A percentile compares a stretch with the other conserved stretches of the same genome.
Evolutionary conservation across 257 asterid genomes (phyloP).

Genomic region (Nicotiana undulata): DNA sequence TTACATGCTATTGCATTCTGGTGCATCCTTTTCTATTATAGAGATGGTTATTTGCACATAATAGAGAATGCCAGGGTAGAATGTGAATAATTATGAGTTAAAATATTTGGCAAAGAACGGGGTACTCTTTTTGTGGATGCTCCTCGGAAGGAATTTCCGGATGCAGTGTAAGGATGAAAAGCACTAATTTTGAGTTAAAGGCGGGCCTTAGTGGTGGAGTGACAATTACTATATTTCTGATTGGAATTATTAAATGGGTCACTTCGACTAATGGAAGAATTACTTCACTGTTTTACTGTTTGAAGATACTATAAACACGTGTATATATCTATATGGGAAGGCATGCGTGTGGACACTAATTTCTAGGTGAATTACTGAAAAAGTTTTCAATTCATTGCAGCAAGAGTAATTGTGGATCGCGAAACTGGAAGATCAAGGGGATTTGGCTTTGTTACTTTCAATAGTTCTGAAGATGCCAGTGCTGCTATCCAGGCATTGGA

Average conservation of each 20-base stretch:
- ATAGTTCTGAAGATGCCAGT: slow-evolving; percentile 58
- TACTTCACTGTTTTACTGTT: neutral
- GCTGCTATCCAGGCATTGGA: slow-evolving; percentile 91
- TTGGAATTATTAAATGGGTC: neutral
- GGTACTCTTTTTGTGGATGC: neutral
- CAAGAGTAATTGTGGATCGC: slow-evolving; percentile 63
- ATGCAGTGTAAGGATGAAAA: neutral
- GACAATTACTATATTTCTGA: neutral
- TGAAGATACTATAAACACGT: neutral
- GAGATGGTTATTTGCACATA: neutral
- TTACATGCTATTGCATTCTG: neutral
- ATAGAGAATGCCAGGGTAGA: neutral
- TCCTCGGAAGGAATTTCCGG: neutral
- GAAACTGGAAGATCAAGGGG: slow-evolving; percentile 82
- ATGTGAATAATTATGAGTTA: neutral
- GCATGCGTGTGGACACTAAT: neutral
- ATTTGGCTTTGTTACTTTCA: slow-evolving; percentile 73
- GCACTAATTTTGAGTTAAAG: neutral
- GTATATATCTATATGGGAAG: neutral
- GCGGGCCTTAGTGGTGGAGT: neutral
- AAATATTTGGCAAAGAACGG: neutral
- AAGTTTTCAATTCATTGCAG: slow-evolving; percentile 31
- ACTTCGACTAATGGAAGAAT: neutral
- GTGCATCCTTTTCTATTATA: neutral
- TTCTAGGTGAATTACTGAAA: neutral